Percentiles rank a stretch among this genome's conserved stretches.
These are phyloP conservation scores for Pseudogymnoascus sp. DNA, from an alignment of 2,329 filamentous ascomycete species.

Conservation along the genomic window DNA sequence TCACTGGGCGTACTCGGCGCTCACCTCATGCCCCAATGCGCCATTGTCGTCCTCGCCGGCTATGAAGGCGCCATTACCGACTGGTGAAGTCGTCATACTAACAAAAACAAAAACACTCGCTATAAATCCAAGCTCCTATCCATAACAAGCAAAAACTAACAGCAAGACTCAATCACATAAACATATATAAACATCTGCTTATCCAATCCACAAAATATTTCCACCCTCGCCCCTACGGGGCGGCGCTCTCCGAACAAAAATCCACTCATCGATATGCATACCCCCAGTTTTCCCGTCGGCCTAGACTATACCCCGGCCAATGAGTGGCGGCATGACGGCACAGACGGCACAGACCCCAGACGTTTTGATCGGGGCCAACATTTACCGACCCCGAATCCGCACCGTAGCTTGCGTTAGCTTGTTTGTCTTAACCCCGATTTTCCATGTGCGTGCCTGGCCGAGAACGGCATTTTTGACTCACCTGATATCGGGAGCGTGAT, in stretches of 20 bases:
- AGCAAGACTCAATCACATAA: not conserved
- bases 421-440: not conserved
- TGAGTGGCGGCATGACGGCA: constrained; percentile 1
- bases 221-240: not conserved
- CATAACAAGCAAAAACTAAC: not conserved
- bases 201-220: not conserved
- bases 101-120: not conserved
- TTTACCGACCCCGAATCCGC: not conserved
- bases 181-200: not conserved
- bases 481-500: not conserved
- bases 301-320: not conserved
- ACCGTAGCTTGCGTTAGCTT: not conserved
- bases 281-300: not conserved
- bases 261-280: not conserved
- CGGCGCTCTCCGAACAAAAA: not conserved
- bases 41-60: not conserved
- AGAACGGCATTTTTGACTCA: not conserved
- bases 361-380: not conserved
- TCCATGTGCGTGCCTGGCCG: not conserved
- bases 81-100: not conserved
- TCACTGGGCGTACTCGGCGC: not conserved
- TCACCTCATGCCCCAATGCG: not conserved
- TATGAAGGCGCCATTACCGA: not conserved
- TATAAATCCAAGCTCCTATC: not conserved
- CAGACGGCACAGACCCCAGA: not conserved